Conservation (phyloP, 169 alveolate genomes). For the Plasmodium vivax region DNA sequence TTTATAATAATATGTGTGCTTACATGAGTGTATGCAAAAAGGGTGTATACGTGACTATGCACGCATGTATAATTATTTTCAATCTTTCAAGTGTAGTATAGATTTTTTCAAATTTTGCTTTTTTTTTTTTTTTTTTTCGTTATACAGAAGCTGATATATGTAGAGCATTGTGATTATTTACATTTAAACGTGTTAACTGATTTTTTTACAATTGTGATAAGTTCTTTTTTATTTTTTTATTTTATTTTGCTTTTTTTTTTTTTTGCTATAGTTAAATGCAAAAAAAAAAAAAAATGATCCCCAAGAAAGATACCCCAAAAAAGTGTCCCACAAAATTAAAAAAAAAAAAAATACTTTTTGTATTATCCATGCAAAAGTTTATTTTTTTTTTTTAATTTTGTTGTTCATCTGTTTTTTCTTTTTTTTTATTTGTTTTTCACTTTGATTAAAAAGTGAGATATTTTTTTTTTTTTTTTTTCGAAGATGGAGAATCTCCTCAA, state of each 20-base stretch:
- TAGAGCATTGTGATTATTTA: neutral
- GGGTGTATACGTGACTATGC: neutral
- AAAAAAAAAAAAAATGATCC: neutral
- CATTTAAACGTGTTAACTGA: neutral
- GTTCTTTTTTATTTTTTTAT: neutral
- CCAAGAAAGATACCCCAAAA: neutral
- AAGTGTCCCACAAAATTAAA: neutral
- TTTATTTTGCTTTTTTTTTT: neutral
- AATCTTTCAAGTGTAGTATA: neutral
- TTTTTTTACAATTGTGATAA: neutral
- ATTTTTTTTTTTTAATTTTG: neutral
- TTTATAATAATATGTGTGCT: neutral
- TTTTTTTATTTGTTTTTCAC: neutral
- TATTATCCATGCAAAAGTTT: slow-evolving; percentile 1
- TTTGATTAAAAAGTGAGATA: slow-evolving; percentile 1
- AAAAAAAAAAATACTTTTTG: neutral
- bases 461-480: neutral
- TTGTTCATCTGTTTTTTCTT: neutral
- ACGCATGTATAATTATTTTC: neutral
- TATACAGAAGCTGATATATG: neutral
- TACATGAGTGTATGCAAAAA: neutral
- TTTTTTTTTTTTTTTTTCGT: neutral
- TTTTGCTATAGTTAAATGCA: neutral
- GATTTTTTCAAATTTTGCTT: neutral
- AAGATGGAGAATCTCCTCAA: slow-evolving; percentile 13